Conservation (phyloP, 2,329 filamentous ascomycete species). For the Talaromyces verruculosus region DNA sequence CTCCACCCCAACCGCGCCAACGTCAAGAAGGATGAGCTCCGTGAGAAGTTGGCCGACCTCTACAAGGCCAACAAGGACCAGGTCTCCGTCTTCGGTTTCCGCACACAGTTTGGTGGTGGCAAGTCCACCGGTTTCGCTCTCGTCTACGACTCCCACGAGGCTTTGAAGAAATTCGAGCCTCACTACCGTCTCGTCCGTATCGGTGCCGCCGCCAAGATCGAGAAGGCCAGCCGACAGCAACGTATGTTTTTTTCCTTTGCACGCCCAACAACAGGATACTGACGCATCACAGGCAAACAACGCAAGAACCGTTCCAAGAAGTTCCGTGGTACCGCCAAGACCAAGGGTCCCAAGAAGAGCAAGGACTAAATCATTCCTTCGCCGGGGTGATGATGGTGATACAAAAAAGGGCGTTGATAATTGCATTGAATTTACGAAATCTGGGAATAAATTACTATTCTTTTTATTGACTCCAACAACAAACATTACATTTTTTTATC, state of each 20-base stretch:
- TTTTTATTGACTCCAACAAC: constrained; percentile 8
- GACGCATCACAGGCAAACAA: constrained; percentile 79
- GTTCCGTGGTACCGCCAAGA: constrained; percentile 95
- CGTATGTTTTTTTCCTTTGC: constrained; percentile 65
- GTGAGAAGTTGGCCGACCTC: constrained; percentile 85
- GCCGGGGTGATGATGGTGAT: constrained; percentile 12
- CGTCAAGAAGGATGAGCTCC: constrained; percentile 99
- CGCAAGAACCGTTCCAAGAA: constrained; percentile 99
- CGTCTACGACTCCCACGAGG: constrained; percentile 96
- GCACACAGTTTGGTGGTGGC: constrained; percentile 98
- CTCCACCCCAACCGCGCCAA: constrained; percentile 98
- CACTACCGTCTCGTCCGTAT: constrained; percentile 95
- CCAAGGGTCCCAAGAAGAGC: constrained; percentile 96
- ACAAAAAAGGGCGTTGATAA: constrained; percentile 21
- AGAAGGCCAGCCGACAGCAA: constrained; percentile 98
- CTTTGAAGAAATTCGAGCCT: constrained; percentile 99
- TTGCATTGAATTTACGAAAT: constrained; percentile 21
- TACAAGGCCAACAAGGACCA: constrained; percentile 99
- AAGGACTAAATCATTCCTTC: constrained; percentile 62
- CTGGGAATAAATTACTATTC: constrained; percentile 18
- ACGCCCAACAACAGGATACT: not conserved
- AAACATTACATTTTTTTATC: constrained; percentile 11
- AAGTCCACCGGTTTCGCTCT: constrained; percentile 99
- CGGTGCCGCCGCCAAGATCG: constrained; percentile 87
- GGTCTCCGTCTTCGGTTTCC: constrained; percentile 96